Conservation (phyloP, 2,329 filamentous ascomycete species). For the Epichloe sibirici region DNA sequence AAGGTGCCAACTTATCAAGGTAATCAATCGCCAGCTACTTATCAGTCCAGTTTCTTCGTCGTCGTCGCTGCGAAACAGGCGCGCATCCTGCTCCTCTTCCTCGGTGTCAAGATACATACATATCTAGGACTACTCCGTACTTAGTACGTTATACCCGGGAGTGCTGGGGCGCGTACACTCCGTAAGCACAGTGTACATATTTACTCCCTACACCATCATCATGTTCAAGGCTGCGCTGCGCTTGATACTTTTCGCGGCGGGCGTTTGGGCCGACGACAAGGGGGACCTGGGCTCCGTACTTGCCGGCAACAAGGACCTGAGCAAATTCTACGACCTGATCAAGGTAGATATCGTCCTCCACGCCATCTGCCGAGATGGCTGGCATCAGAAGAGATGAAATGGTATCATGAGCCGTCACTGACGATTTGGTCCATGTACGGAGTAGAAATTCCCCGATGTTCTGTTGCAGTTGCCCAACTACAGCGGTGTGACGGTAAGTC, state of each 20-base stretch:
- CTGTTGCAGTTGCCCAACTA: conserved; percentile 31
- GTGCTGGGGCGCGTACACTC: no score
- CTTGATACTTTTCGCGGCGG: conserved; percentile 12
- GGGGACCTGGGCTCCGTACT: conserved; percentile 29
- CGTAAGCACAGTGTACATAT: no score
- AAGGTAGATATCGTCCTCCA: conserved; percentile 18
- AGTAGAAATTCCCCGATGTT: conserved; percentile 34
- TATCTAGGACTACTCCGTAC: no score
- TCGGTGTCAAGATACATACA: no score
- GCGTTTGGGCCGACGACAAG: conserved; percentile 10
- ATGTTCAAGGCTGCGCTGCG: conserved; percentile 10
- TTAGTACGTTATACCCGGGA: no score
- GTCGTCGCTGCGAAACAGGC: no score
- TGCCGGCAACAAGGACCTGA: conserved; percentile 26
- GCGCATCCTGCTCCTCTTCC: no score
- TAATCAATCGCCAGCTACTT: no score
- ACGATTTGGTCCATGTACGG: not conserved
- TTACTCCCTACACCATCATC: conserved; percentile 5
- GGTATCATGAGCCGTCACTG: not conserved
- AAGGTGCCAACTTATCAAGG: no score
- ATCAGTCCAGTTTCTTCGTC: no score
- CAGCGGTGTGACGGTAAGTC: conserved; percentile 30
- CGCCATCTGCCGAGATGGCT: not conserved
- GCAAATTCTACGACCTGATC: conserved; percentile 31
- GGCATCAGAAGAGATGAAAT: not conserved